These are phyloP conservation scores for Aspergillus sclerotiicarbonarius DNA, from an alignment of 495 filamentous ascomycete species.

Conservation along the genomic window DNA sequence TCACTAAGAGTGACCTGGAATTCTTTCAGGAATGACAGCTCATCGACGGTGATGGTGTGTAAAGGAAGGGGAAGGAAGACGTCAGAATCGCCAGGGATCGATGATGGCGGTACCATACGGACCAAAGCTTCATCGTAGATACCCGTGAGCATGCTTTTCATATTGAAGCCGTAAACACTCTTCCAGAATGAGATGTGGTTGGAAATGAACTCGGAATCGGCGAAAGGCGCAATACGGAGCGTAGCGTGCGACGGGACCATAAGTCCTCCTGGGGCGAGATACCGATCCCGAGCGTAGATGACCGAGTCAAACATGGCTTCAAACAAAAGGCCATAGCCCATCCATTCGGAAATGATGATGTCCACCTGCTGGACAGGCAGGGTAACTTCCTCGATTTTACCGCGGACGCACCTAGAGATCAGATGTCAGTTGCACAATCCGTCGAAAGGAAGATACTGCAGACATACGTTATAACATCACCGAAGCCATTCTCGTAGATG, in stretches of 20 bases:
- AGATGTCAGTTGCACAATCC: slow-evolving; percentile 9
- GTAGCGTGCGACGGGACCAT: slow-evolving; percentile 92
- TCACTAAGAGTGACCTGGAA: slow-evolving; percentile 54
- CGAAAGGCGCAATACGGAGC: slow-evolving; percentile 79
- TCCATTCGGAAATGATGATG: slow-evolving; percentile 97
- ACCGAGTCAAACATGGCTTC: slow-evolving; percentile 96
- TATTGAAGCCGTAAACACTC: slow-evolving; percentile 56
- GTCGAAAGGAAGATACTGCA: not conserved
- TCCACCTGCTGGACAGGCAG: slow-evolving; percentile 81
- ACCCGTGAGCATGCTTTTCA: slow-evolving; percentile 54
- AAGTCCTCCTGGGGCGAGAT: slow-evolving; percentile 70
- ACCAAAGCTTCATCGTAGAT: slow-evolving; percentile 62
- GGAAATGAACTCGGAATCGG: slow-evolving; percentile 76
- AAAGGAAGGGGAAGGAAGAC: slow-evolving; percentile 57
- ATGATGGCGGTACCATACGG: slow-evolving; percentile 40
- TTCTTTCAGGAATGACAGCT: slow-evolving; percentile 55
- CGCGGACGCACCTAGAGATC: slow-evolving; percentile 58
- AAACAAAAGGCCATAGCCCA: slow-evolving; percentile 92
- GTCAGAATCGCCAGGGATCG: slow-evolving; percentile 45
- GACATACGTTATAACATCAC: slow-evolving; percentile 69
- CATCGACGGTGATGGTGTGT: slow-evolving; percentile 53
- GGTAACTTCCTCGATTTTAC: slow-evolving; percentile 88
- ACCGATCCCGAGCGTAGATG: slow-evolving; percentile 81
- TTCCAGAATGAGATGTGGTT: slow-evolving; percentile 71
- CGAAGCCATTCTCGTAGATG: slow-evolving; percentile 75